Evolutionary conservation across 352 stramenopile species (phyloP).

Genomic region (Elongisporangium prolatum): DNA sequence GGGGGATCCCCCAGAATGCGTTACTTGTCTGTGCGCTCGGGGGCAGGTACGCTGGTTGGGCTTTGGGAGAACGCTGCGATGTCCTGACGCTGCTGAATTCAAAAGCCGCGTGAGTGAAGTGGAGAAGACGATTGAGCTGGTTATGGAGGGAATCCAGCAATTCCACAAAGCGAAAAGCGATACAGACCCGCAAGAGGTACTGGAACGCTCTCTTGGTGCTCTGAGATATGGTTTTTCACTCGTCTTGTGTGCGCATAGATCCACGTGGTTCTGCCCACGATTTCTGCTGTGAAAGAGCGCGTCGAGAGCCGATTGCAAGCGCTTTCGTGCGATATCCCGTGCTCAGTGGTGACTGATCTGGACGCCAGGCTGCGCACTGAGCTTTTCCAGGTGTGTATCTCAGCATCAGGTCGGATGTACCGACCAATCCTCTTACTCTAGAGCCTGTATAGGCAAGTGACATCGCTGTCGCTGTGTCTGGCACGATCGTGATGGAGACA

Average conservation of each 20-base stretch:
- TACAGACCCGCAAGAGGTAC: not conserved
- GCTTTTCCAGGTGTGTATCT: conserved; percentile 25
- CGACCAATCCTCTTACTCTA: too few relatives aligned
- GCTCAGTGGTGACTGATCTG: conserved; percentile 19
- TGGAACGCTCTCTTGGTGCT: not conserved
- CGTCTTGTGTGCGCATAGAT: conserved; percentile 20
- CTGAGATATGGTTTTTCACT: not conserved
- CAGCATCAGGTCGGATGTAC: not conserved
- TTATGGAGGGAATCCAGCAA: conserved; percentile 38
- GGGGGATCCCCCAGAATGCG: conserved; percentile 25
- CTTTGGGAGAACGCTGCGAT: too few relatives aligned
- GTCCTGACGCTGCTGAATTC: too few relatives aligned
- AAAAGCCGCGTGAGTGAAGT: conserved; percentile 63
- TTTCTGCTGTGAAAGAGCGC: conserved; percentile 24
- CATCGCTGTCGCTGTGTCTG: conserved; percentile 55
- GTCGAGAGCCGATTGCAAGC: conserved; percentile 15
- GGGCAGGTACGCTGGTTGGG: conserved; percentile 38
- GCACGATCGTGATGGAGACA: conserved; percentile 68
- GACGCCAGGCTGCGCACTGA: conserved; percentile 10
- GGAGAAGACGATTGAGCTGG: conserved; percentile 23
- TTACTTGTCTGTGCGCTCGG: conserved; percentile 62
- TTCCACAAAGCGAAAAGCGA: conserved; percentile 14
- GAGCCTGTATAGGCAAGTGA: conserved; percentile 24
- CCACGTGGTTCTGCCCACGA: conserved; percentile 60
- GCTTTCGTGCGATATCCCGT: conserved; percentile 1